These are phyloP conservation scores for Microstegium vimineum DNA, from an alignment of 176 grass and related monocot genomes.

Conservation along the genomic window DNA sequence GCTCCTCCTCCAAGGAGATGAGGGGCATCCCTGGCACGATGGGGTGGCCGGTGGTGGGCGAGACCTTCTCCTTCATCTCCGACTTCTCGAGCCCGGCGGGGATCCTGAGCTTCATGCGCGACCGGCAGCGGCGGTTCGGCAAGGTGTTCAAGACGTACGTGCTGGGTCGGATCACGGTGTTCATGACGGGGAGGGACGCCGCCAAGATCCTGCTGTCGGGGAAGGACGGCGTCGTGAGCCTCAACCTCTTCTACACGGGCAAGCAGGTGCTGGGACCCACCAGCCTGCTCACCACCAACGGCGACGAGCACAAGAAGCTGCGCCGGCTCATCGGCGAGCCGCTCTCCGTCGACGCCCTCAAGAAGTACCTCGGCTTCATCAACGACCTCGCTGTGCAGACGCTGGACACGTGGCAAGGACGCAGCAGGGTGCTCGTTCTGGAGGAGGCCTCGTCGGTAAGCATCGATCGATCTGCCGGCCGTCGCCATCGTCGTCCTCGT, in stretches of 20 bases:
- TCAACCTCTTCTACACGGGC: conserved; percentile 68
- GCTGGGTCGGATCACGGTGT: conserved; percentile 54
- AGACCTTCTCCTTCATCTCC: conserved; percentile 65
- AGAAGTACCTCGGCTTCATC: conserved; percentile 55
- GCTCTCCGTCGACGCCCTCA: conserved; percentile 58
- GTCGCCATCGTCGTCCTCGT: no score
- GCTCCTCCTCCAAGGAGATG: conserved; percentile 24
- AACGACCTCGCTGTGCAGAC: conserved; percentile 43
- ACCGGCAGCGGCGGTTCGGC: conserved; percentile 44
- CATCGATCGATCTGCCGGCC: no score
- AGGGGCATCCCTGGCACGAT: conserved; percentile 47
- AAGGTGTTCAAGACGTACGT: conserved; percentile 78
- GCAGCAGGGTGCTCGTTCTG: conserved; percentile 46
- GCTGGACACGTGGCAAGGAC: conserved; percentile 35
- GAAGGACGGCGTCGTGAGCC: conserved; percentile 68
- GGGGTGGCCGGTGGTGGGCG: conserved; percentile 66
- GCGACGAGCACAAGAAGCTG: conserved; percentile 67
- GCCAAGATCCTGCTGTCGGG: conserved; percentile 63
- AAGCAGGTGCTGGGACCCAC: conserved; percentile 68
- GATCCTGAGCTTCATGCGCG: conserved; percentile 61
- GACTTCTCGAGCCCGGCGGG: conserved; percentile 53
- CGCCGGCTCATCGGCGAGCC: conserved; percentile 59
- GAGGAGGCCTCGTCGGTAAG: conserved; percentile 57
- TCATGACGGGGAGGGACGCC: conserved; percentile 69
- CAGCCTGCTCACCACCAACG: conserved; percentile 61